A percentile compares a stretch with the other conserved stretches of the same genome.
Conservation (phyloP, 1,284 basidiomycete genomes). For the Sphaerobolus stellatus region DNA sequence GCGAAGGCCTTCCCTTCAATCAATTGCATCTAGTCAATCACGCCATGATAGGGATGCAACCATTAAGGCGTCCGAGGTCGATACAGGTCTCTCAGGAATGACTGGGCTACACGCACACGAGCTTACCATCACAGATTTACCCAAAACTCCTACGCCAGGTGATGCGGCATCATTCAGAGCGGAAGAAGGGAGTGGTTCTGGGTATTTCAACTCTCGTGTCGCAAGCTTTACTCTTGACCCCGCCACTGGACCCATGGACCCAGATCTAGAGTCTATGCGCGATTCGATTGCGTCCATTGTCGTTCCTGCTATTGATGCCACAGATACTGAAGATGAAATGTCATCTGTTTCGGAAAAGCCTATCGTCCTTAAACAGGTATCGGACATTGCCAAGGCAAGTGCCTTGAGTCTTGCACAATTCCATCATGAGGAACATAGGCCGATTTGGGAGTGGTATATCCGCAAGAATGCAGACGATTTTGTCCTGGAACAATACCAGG, state of each 20-base stretch:
- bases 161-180: too few relatives aligned
- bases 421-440: slow-evolving; percentile 80
- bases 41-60: slow-evolving; percentile 7
- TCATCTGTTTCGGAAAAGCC: slow-evolving; percentile 10
- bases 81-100: neutral
- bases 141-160: slow-evolving; percentile 45
- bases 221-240: too few relatives aligned
- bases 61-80: neutral
- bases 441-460: slow-evolving; percentile 91
- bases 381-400: slow-evolving; percentile 67
- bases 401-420: slow-evolving; percentile 68
- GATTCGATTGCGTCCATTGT: slow-evolving; percentile 13
- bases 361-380: slow-evolving; percentile 12
- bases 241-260: slow-evolving; percentile 39
- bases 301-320: slow-evolving; percentile 4
- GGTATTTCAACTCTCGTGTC: too few relatives aligned
- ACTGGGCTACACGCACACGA: slow-evolving; percentile 43
- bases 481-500: slow-evolving; percentile 91
- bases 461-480: slow-evolving; percentile 81
- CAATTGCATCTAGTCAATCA: slow-evolving; percentile 13
- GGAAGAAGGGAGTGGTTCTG: too few relatives aligned
- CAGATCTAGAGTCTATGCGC: slow-evolving; percentile 20
- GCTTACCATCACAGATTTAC: slow-evolving; percentile 46
- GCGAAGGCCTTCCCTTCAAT: slow-evolving; percentile 38
- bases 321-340: slow-evolving; percentile 2